Evolutionary conservation across 2,329 filamentous ascomycete species (phyloP), one percentile per base, ranked within the genome.

Genomic region (Trichoderma koningiopsis): DNA sequence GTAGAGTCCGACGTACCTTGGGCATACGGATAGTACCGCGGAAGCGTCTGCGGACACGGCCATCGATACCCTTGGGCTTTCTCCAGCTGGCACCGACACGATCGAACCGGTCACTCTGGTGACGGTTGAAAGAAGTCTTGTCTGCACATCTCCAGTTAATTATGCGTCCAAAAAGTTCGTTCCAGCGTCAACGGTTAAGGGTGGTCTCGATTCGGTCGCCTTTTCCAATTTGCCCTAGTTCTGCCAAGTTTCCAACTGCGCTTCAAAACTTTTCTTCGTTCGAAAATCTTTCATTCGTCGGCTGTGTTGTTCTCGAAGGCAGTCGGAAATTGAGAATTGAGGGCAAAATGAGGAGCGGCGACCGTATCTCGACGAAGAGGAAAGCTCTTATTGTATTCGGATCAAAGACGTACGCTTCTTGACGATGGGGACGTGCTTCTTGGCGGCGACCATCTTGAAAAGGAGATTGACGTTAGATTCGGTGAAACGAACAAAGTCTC

Each of bases 61-160:
- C 97, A 87, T 99, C 96, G 85, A 99, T 99, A 93, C 96, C 96
- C 93, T 99, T 99, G 78, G 96, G 96, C 90, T 98, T 99, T 87
- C 96, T 92, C 96, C 96, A 99, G 89, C 89, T 91, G 77, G 92
- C 83, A 81, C 88, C 91, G 77, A 98, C 91, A 83, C 96, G 91
- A 87, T 91, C 97, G 89, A 97, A 99, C 83, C 91, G 91, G 86
- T 98, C 96, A 85, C 89, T 92, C 91, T 99, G 96, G 88, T 99
- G 96, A 83, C 96, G 92, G 86, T 89, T 90, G 92, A 98, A 99
- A 87, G 88, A 89, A 89, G 94, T 93, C 81, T 92, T 94, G 89
- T 91, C 93, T 96, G 79, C 81, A 82, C 77, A 27, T 47, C 40
- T 59, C 77, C 71, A 74, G 80, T 84, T 79, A 86, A 81, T 75